Evolutionary conservation across 139 green algal species (phyloP), one percentile per base, ranked within the genome.

Genomic region (Astrephomene gubernaculifera): DNA sequence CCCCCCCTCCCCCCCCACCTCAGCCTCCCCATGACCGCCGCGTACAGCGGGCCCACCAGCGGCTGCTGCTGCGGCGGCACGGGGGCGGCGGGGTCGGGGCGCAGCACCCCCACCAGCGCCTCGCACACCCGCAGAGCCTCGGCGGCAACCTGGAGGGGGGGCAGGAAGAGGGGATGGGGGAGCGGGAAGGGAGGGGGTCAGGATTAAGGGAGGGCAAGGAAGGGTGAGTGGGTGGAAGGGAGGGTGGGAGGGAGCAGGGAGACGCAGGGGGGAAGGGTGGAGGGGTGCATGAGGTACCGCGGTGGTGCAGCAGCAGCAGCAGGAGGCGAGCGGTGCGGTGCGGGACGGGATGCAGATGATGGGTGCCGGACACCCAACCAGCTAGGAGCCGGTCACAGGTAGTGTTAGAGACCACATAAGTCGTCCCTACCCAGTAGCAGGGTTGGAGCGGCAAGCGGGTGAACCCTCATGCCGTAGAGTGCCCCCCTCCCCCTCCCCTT

Each of bases 101-200:
- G 74, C 25, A 98, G 80, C n/a, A 97, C 91, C 25, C 57, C 81
- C n/a, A 98, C 91, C 79, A 99, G 73, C 78, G 90, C 81, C 85
- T 94, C 91, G 73, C 90, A 96, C 36, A 95, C 92, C 17, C 96
- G 93, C 71, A 99, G 92, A 6, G 94, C 96, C 86, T 98, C 96
- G 2, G 97, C 93, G 5, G 95, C 86, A 0, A 98, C 90, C 91
- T 94, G 86, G 24, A 73, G 25, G 38, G 22, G 36, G 70, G 43
- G 36, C n/a, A n/a, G n/a, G 14, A 39, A 38, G 52, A 12, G 52
- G 43, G 35, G 36, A 60, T 3, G 29, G n/a, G 41, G 36, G 27
- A 31, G 54, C 2, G 1, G 25, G 43, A 6, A 39, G 14, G 33
- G n/a, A 21, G 57, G 57, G 57, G 19, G 57, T 67, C 57, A 24